Base-by-base conservation (phyloP, 805 yeast species). In the Gaillardinia entomophila region DNA sequence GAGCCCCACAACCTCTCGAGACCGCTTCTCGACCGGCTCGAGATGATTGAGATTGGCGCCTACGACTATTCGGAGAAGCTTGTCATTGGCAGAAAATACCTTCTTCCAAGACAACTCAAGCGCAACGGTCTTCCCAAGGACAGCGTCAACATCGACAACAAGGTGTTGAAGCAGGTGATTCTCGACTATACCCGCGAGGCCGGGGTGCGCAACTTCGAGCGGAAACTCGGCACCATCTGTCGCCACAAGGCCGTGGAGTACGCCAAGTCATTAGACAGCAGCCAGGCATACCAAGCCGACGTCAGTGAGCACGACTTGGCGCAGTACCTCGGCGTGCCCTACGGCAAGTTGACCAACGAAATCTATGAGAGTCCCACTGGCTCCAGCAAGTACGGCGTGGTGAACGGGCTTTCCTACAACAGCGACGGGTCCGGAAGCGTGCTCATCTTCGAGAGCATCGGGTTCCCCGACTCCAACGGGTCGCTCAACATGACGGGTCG, bases 381-480 rank as follows among this genome's bases (percentile, higher is more conserved):
- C 32, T 72, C 85, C 8, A 71, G 70, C 20, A 60, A 62, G 6
- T 67, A 71, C 40, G 95, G 96, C 2, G 72, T 86, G 6, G 96
- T 86, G 8, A 85, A 86, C 51, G 97, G 96, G 0, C 62, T 88
- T 38, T 85, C 95, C 2, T 88, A 87, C 55, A 86, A 83, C 60
- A 77, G 87, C 3, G 84, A 82, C 46, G 96, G 96, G 1, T 77
- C 82, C 4, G 96, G 96, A 0, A 80, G 90, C 1, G 77, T 84
- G 2, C 62, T 88, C 32, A 74, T 80, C 12, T 83, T 88, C 53
- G 96, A 88, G 51, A 76, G 87, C 46, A 74, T 84, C 24, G 77
- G 80, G 12, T 73, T 82, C 41, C 82, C 81, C 13, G 65, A 64
- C 4, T 50, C 57, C 16, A 41, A 38, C 19, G 47, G 45, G 7